Percentiles rank a stretch among this genome's conserved stretches.
These are phyloP conservation scores for Poa pratensis DNA, from an alignment of 176 grass and related monocot genomes.

Conservation along the genomic window DNA sequence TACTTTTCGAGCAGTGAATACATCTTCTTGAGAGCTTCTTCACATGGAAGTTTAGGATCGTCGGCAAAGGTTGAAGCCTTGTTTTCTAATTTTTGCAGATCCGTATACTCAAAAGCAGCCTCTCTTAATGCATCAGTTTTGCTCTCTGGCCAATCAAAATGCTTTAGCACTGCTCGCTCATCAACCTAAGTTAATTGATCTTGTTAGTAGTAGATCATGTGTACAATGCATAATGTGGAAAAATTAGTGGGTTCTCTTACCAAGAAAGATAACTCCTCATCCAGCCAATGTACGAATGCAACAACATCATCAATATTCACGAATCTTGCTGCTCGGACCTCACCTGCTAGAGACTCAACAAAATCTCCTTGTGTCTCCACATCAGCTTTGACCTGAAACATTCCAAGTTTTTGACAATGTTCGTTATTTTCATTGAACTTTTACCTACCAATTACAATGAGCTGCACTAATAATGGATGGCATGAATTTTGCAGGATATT, in stretches of 20 bases:
- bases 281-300: conserved; percentile 92
- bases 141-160: conserved; percentile 95
- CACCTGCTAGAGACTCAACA: conserved; percentile 66
- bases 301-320: conserved; percentile 69
- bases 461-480: neutral
- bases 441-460: neutral
- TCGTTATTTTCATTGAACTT: neutral
- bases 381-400: conserved; percentile 91
- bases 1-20: conserved; percentile 96
- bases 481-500: conserved; percentile 29
- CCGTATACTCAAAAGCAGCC: conserved; percentile 78
- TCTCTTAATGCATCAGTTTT: conserved; percentile 94
- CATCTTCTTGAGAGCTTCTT: conserved; percentile 95
- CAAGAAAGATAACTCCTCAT: conserved; percentile 97
- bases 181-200: conserved; percentile 66
- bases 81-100: conserved; percentile 77
- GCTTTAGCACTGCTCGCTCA: conserved; percentile 90
- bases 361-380: conserved; percentile 96
- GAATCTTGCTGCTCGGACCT: conserved; percentile 52
- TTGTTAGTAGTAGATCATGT: neutral
- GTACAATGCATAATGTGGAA: neutral
- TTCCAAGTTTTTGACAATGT: conserved; percentile 21
- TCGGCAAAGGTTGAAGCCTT: conserved; percentile 68
- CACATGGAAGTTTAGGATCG: conserved; percentile 72
- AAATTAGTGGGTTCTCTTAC: conserved; percentile 43